Evolutionary conservation across 306 rosid species (phyloP).

Genomic region (Vigna reflexopilosa): DNA sequence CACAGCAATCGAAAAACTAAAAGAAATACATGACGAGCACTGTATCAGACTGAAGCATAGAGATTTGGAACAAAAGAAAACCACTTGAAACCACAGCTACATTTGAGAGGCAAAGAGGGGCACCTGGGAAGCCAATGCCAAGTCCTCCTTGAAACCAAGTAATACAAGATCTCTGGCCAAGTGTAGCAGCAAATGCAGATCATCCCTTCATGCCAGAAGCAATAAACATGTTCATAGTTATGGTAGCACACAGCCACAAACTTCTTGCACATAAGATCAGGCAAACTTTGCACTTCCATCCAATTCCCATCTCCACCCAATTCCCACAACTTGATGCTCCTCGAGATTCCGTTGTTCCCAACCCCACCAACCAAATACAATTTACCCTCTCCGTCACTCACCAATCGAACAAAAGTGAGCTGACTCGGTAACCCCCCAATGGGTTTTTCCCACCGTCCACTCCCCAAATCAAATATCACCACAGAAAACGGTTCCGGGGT

Average conservation of each 20-base stretch:
- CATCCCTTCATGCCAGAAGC: slow-evolving; percentile 92
- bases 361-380: slow-evolving; percentile 80
- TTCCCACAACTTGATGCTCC: slow-evolving; percentile 79
- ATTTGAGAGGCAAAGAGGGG: slow-evolving; percentile 75
- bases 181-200: slow-evolving; percentile 87
- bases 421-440: slow-evolving; percentile 53
- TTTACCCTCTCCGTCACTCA: slow-evolving; percentile 55
- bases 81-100: slow-evolving; percentile 92
- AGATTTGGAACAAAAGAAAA: slow-evolving; percentile 80
- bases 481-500: slow-evolving; percentile 75
- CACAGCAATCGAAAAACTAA: slow-evolving; percentile 15
- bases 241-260: slow-evolving; percentile 87
- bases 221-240: slow-evolving; percentile 87
- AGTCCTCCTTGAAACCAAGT: slow-evolving; percentile 66
- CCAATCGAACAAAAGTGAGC: slow-evolving; percentile 70
- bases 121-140: slow-evolving; percentile 97
- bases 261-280: slow-evolving; percentile 77
- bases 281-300: slow-evolving; percentile 71
- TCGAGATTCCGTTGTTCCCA: slow-evolving; percentile 83
- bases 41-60: slow-evolving; percentile 52
- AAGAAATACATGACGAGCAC: background rate
- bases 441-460: slow-evolving; percentile 63
- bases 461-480: slow-evolving; percentile 67
- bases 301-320: slow-evolving; percentile 55
- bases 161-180: slow-evolving; percentile 95